Base-by-base conservation (phyloP, 1,284 basidiomycete genomes). In the Trichosporon sp. region DNA sequence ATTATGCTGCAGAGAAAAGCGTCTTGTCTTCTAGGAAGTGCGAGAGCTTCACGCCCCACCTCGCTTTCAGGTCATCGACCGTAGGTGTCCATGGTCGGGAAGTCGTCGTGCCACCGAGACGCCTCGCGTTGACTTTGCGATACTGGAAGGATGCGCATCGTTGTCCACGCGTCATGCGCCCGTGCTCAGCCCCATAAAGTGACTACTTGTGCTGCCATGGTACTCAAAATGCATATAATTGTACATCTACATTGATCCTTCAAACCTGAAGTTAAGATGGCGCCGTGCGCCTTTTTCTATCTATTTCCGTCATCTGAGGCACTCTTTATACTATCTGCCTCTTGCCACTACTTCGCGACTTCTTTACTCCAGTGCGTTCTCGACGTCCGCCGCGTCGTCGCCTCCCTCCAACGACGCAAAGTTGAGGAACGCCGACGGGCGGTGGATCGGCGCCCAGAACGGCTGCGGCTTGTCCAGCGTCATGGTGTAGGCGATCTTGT, bases 361-460 rank as follows among this genome's bases (percentile, higher is more conserved):
- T n/a, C 33, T 40, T 65, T 76, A 80, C 69, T 73, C 77, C 54
- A 81, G 69, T 65, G 74, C 73, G 65, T 95, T 92, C 82, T 94
- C 92, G 16, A 94, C 89, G 78, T 94, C 92, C 29, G 91, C 91
- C 65, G 89, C 90, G 74, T 93, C 91, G 65, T 93, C 91, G 46
- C 59, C 60, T 67, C 86, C 86, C 76, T 93, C 92, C 73, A 95
- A 82, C 73, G 85, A 89, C 19, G 91, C 90, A 74, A 95, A 95
- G 87, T 91, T 90, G 75, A 95, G 82, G 87, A 95, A 95, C 6
- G 91, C 90, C 37, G 91, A 88, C 7, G 77, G 94, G 60, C 95
- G 86, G 78, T 98, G 95, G 74, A 91, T 88, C 77, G 95, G 91
- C 19, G 91, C 90, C 95, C 96, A 99, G 87, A 97, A 99, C 60